phyloP scores from a whole-genome alignment of 2,329 filamentous ascomycete genomes.

The Aspergillus brunneoviolaceus region DNA sequence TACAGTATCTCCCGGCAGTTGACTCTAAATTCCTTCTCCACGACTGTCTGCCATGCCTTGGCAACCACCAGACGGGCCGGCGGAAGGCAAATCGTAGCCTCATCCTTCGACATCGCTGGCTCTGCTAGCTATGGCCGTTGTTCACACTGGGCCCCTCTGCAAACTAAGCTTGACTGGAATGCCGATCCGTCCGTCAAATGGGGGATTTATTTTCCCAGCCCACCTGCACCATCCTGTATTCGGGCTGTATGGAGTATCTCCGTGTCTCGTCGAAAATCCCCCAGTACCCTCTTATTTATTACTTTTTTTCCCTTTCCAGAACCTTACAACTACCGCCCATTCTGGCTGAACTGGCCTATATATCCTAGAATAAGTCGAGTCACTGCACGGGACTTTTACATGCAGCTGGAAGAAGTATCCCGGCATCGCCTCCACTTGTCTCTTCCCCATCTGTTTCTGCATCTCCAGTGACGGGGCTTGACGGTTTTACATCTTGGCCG shows the following conservation, averaged over 20 bases:
- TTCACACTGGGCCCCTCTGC: slow-evolving; percentile 18
- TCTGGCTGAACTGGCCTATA: slow-evolving; percentile 13
- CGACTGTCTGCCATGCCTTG: slow-evolving; percentile 21
- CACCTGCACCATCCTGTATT: slow-evolving; percentile 22
- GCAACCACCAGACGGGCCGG: slow-evolving; percentile 20
- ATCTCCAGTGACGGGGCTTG: slow-evolving; percentile 5
- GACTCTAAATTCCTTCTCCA: slow-evolving; percentile 15
- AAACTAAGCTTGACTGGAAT: slow-evolving; percentile 27
- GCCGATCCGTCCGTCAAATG: slow-evolving; percentile 27
- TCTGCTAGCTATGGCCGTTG: slow-evolving; percentile 15
- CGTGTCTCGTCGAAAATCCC: slow-evolving; percentile 15
- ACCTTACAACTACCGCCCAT: slow-evolving; percentile 15
- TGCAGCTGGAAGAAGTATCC: slow-evolving; percentile 13
- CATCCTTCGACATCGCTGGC: slow-evolving; percentile 15
- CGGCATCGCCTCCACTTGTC: slow-evolving; percentile 9
- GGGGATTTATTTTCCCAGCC: slow-evolving; percentile 19
- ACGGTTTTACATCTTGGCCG: background rate
- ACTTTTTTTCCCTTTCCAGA: slow-evolving; percentile 21
- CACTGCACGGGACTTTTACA: slow-evolving; percentile 14
- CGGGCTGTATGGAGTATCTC: slow-evolving; percentile 16
- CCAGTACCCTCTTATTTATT: slow-evolving; percentile 8
- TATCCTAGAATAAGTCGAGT: slow-evolving; percentile 13
- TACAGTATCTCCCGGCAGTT: slow-evolving; percentile 6
- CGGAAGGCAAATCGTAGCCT: slow-evolving; percentile 18
- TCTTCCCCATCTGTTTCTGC: slow-evolving; percentile 5